Conservation (phyloP, 2,329 filamentous ascomycete genomes). For the Alternaria conjuncta region DNA sequence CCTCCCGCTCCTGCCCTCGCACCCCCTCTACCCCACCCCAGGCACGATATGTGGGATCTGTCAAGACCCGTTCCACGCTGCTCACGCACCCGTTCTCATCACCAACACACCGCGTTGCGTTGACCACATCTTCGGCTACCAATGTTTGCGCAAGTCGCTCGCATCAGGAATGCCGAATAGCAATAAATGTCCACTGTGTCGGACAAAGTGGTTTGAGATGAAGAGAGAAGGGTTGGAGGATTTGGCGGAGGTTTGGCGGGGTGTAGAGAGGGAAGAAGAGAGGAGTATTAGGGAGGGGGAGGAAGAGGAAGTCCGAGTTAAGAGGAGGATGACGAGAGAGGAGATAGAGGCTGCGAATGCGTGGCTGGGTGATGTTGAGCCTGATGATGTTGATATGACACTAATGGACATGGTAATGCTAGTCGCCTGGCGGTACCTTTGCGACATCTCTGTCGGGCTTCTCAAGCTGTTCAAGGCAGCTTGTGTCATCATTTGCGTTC, state of each 20-base stretch:
- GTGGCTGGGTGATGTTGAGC: not conserved
- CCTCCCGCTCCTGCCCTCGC: not conserved
- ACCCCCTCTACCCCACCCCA: not conserved
- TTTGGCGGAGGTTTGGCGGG: not conserved
- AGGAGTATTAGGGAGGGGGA: not conserved
- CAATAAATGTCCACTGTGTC: not conserved
- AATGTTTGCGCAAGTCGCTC: not conserved
- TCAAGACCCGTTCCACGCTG: not conserved
- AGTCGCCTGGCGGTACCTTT: not conserved
- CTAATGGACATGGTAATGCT: not conserved
- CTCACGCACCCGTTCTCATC: not conserved
- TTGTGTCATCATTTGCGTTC: not conserved
- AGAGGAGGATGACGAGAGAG: not conserved
- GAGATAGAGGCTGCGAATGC: not conserved
- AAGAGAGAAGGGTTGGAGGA: not conserved
- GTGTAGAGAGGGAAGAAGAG: not conserved
- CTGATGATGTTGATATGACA: not conserved
- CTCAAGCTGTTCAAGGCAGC: accelerated
- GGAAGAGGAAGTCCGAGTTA: accelerated
- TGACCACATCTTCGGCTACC: not conserved
- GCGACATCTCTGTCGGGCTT: not conserved
- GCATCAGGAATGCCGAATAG: not conserved
- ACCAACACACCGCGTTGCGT: not conserved
- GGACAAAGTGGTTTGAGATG: not conserved
- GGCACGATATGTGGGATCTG: not conserved